Base-by-base conservation (phyloP, 176 grass and related monocot genomes). In the Oropetium thomaeum region DNA sequence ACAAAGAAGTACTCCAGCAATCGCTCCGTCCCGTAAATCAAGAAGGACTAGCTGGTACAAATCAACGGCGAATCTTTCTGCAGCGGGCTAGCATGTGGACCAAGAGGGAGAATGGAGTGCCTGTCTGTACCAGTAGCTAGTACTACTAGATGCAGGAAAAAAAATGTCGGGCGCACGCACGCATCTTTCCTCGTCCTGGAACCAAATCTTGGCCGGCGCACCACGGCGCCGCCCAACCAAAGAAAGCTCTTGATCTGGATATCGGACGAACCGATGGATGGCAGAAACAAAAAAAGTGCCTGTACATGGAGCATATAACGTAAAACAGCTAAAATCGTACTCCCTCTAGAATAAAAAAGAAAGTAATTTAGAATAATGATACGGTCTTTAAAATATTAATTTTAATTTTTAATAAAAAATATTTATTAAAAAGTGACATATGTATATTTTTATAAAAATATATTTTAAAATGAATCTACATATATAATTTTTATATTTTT, bases 211-310 rank as follows among this genome's bases (percentile, higher is more conserved):
- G 38, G 59, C 27, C 75, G 65, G 23, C 45, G 40, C 28, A 2
- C 79, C 59, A 14, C 75, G 65, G 23, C 57, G 58, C 30, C 14
- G 85, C 67, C 63, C 67, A 73, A 73, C 67, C 13, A 73, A 59
- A 87, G n/a, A n/a, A 87, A 52, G 43, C 59, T 76, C 58, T 64
- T 37, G 74, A 7, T 65, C 74, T 64, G 61, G 59, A 38, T 77
- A 64, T 45, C 27, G 60, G 74, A 38, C 32, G 60, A 65, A 65
- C 31, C 13, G 9, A 35, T 30, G 2, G 58, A 19, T n/a, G 73
- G 73, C 73, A 62, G 19, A 9, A 75, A 62, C 8, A 14, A 11
- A 59, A 42, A 54, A 58, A 22, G 53, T 15, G 14, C n/a, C n/a
- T n/a, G 52, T 61, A 22, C 38, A 40, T 75, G 72, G 38, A 40